These are phyloP conservation scores for Apiotrichum brassicae DNA, from an alignment of 1,284 basidiomycete species.

Conservation along the genomic window DNA sequence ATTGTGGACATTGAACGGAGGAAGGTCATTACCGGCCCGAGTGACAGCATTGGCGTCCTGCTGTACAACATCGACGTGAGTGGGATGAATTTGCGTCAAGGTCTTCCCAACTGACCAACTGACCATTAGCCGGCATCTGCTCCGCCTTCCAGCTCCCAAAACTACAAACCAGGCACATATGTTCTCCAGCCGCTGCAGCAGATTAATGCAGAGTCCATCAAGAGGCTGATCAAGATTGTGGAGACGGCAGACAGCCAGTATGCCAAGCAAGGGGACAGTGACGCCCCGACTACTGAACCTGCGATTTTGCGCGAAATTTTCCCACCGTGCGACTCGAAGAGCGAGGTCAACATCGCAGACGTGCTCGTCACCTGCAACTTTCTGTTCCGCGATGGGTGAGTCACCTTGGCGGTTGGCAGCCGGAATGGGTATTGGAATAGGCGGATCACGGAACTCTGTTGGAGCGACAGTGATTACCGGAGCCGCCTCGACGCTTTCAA, in stretches of 20 bases:
- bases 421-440: too few relatives aligned
- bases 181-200: slow-evolving; percentile 69
- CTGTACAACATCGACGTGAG: slow-evolving; percentile 79
- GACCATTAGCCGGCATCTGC: slow-evolving; percentile 23
- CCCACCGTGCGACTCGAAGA: slow-evolving; percentile 27
- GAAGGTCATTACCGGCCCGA: slow-evolving; percentile 80
- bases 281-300: slow-evolving; percentile 32
- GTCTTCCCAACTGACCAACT: neutral
- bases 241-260: slow-evolving; percentile 32
- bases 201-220: slow-evolving; percentile 72
- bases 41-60: slow-evolving; percentile 80
- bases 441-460: too few relatives aligned
- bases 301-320: slow-evolving; percentile 32
- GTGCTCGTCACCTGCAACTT: slow-evolving; percentile 81
- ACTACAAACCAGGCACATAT: slow-evolving; percentile 58
- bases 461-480: too few relatives aligned
- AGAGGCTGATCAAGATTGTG: slow-evolving; percentile 51
- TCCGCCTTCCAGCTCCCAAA: slow-evolving; percentile 36
- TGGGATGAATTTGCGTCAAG: neutral
- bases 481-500: too few relatives aligned
- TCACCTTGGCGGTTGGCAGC: slow-evolving; percentile 2
- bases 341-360: slow-evolving; percentile 59
- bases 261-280: slow-evolving; percentile 12
- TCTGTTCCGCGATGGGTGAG: slow-evolving; percentile 75
- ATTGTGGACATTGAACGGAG: slow-evolving; percentile 78